A percentile compares a stretch with the other conserved stretches of the same genome.
phyloP scores from a whole-genome alignment of 2,329 filamentous ascomycete species.

The Exophiala viscosa region DNA sequence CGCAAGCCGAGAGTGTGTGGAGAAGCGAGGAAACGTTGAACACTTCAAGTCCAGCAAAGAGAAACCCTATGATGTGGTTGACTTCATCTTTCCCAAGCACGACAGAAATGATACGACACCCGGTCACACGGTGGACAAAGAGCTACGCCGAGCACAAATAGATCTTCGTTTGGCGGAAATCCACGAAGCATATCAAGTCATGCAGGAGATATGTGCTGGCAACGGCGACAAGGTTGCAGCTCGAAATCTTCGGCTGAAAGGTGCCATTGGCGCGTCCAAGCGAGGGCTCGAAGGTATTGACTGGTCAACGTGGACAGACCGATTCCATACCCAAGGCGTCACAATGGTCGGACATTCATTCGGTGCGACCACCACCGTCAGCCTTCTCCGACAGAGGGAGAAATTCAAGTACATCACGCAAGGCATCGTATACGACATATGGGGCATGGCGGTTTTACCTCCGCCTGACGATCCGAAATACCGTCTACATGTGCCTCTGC shows the following conservation, averaged over 20 bases:
- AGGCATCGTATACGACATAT: constrained; percentile 64
- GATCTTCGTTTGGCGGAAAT: constrained; percentile 62
- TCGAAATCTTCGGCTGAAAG: constrained; percentile 55
- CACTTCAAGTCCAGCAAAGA: constrained; percentile 38
- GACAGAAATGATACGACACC: constrained; percentile 52
- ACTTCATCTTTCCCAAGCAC: constrained; percentile 51
- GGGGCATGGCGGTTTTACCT: constrained; percentile 42
- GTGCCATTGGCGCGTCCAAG: constrained; percentile 58
- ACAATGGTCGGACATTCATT: constrained; percentile 66
- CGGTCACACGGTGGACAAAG: constrained; percentile 56
- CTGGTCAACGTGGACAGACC: constrained; percentile 56
- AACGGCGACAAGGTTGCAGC: constrained; percentile 50
- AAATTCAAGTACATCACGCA: constrained; percentile 58
- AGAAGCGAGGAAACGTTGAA: constrained; percentile 33
- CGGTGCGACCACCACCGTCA: constrained; percentile 61
- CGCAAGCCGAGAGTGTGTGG: constrained; percentile 29
- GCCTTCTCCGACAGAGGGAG: constrained; percentile 54
- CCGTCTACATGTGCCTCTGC: constrained; percentile 52
- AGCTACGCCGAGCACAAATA: constrained; percentile 60
- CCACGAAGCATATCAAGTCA: constrained; percentile 58
- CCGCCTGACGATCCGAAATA: constrained; percentile 46
- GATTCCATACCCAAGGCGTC: constrained; percentile 55
- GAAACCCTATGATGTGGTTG: constrained; percentile 48
- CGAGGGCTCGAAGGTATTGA: constrained; percentile 54
- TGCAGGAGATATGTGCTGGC: constrained; percentile 55